Evolutionary conservation across 306 rosid species (phyloP), one percentile per base, ranked within the genome.

Genomic region (Trichosanthes truncata): DNA sequence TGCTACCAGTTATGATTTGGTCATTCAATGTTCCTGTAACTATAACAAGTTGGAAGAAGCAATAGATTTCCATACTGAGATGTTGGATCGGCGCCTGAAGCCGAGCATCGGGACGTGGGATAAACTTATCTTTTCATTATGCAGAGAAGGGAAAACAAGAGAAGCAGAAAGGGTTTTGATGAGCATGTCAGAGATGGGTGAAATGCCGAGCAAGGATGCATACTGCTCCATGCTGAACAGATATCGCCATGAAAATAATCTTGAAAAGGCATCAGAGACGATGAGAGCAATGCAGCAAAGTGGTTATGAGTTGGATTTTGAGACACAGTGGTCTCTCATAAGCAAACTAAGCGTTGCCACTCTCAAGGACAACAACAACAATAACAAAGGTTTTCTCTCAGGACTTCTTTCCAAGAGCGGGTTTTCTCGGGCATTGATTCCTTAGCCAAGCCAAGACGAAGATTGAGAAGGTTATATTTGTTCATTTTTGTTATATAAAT

Each of bases 261-360:
- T 88, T 48, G 75, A 60, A 69, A 92, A 89, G 89, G 91, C 89
- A 29, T 90, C 93, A 3, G 88, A 84, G 86, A 84, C 91, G 26
- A 80, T 95, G 91, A 88, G 83, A 83, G 88, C 85, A 75, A 92
- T 95, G 98, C 97, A 92, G 81, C 83, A 80, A 69, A 83, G 84
- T 33, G 98, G 97, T 46, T 84, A 86, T 78, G 88, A 90, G 80
- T 96, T 97, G 69, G 97, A 95, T 82, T 95, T 95, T 78, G 91
- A 95, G 76, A 88, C 86, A 48, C 98, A 95, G 65, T 92, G 97
- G 98, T 95, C 98, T 80, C 89, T 92, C 79, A 85, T 95, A 75
- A 91, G 91, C 88, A 88, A 91, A 74, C 84, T 95, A 41, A 90
- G 85, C 74, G 82, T 74, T 60, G 84, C 69, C 36, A 76, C 79